Percentiles rank a stretch among this genome's conserved stretches.
These are phyloP conservation scores for Tricholoma flavovirens DNA, from an alignment of 768 basidiomycete genomes.

Conservation along the genomic window DNA sequence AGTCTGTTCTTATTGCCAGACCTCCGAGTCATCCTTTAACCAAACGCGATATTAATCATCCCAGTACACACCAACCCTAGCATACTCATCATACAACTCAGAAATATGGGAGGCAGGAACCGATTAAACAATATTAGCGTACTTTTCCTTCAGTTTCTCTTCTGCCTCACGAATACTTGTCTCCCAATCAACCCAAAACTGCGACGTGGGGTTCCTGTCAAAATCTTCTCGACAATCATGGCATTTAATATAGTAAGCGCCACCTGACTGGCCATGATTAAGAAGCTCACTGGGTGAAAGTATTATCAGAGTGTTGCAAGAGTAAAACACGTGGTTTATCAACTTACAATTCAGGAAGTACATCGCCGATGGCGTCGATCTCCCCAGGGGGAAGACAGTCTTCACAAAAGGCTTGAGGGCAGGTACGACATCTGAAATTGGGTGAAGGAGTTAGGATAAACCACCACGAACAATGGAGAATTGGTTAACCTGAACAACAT, in stretches of 20 bases:
- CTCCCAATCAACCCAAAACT: slow-evolving; percentile 37
- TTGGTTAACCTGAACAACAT: slow-evolving; percentile 48
- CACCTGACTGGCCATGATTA: slow-evolving; percentile 28
- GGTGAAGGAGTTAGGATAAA: neutral
- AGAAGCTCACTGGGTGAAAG: slow-evolving; percentile 30
- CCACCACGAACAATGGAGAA: neutral
- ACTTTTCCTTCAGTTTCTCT: slow-evolving; percentile 22
- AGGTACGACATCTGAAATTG: slow-evolving; percentile 48
- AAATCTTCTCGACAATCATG: slow-evolving; percentile 40
- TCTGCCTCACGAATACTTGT: slow-evolving; percentile 34
- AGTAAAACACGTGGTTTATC: neutral
- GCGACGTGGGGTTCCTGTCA: slow-evolving; percentile 23
- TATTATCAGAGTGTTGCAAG: neutral
- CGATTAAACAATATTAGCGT: neutral
- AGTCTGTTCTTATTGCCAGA: too few species aligned
- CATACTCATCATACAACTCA: too few species aligned
- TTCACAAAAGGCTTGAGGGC: slow-evolving; percentile 54
- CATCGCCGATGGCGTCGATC: slow-evolving; percentile 47
- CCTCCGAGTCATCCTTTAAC: too few species aligned
- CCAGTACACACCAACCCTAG: too few species aligned
- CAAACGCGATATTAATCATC: too few species aligned
- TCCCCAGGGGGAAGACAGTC: slow-evolving; percentile 51
- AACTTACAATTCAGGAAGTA: slow-evolving; percentile 53
- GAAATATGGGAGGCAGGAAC: neutral
- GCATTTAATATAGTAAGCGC: slow-evolving; percentile 47